phyloP scores from a whole-genome alignment of 148 eudicot genomes.

The Cornus florida region DNA sequence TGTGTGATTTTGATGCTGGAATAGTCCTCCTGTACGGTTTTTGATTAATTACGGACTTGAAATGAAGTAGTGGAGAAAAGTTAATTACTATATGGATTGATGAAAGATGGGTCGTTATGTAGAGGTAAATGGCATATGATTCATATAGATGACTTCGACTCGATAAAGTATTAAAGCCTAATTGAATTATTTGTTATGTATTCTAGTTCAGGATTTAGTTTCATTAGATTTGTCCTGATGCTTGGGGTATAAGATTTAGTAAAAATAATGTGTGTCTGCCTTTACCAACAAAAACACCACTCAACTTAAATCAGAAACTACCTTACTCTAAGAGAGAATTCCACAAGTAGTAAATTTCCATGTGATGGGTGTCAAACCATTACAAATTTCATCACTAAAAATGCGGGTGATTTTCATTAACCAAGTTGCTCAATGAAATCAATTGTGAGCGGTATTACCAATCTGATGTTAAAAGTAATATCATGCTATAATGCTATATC shows the following conservation, averaged over 20 bases:
- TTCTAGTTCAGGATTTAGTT: not conserved
- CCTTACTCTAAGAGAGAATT: too few relatives aligned
- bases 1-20: not conserved
- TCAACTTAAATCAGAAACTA: not conserved
- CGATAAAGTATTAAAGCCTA: not conserved
- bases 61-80: not conserved
- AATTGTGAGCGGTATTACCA: not conserved
- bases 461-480: not conserved
- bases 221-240: not conserved
- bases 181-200: not conserved
- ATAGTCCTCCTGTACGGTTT: not conserved
- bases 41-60: not conserved
- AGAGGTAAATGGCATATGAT: not conserved
- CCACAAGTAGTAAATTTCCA: too few relatives aligned
- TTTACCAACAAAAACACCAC: not conserved
- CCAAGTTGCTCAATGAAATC: not conserved
- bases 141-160: not conserved
- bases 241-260: too few relatives aligned
- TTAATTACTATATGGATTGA: not conserved
- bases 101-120: not conserved
- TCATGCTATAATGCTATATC: not conserved
- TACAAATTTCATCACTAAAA: not conserved
- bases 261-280: not conserved
- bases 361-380: too few relatives aligned
- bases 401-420: not conserved